Percentiles rank a stretch among this genome's conserved stretches.
Evolutionary conservation across 495 filamentous ascomycete genomes (phyloP).

Genomic region (Penicillium paradoxum): DNA sequence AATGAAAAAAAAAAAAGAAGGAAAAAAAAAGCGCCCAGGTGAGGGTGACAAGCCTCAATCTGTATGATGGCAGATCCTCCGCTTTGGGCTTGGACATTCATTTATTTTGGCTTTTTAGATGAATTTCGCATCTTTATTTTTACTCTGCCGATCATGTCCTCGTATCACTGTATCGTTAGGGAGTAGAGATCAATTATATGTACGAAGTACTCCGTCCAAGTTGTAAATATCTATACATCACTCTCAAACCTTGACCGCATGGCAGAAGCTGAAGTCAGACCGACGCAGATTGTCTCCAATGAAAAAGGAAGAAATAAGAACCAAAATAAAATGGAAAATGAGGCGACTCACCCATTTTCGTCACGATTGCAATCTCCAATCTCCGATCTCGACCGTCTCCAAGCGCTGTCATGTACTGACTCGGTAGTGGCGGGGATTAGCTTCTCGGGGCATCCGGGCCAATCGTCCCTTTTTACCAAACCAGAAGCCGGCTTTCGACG

Average conservation of each 20-base stretch:
- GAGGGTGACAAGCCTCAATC: conserved; percentile 9
- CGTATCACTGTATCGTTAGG: no score
- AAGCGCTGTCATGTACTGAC: no score
- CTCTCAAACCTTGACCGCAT: no score
- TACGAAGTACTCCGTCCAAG: neutral
- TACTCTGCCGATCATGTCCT: neutral
- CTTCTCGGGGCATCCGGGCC: neutral
- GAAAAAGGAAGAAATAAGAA: neutral
- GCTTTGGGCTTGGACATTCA: neutral
- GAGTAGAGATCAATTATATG: no score
- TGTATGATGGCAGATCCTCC: conserved; percentile 13
- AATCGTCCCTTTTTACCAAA: conserved; percentile 2
- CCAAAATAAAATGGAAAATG: neutral
- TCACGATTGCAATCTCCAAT: neutral
- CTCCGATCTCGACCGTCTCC: neutral
- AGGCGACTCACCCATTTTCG: neutral
- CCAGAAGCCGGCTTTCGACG: neutral
- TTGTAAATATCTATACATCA: neutral
- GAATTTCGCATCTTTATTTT: neutral
- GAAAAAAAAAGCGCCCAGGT: conserved; percentile 8
- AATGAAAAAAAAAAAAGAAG: no score
- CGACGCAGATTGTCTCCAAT: no score
- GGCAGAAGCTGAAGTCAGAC: no score
- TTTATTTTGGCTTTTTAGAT: neutral
- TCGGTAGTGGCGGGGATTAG: neutral